These are phyloP conservation scores for Trichoderma sp. DNA, from an alignment of 2,329 filamentous ascomycete genomes.

Conservation along the genomic window DNA sequence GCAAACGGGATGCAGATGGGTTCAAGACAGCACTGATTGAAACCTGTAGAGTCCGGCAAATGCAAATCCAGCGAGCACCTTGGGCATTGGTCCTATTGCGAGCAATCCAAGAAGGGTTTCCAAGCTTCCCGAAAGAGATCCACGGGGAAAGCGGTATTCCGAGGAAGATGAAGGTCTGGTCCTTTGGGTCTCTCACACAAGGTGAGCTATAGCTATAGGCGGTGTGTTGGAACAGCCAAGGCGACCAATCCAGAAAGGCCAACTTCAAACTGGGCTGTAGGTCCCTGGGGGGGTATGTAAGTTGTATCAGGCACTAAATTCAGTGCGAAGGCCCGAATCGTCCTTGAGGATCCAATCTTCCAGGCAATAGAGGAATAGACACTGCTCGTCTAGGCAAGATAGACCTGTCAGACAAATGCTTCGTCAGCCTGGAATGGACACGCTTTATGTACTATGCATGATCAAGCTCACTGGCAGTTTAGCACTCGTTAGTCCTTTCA, in stretches of 20 bases:
- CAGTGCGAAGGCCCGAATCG: slow-evolving; percentile 20
- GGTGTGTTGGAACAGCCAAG: slow-evolving; percentile 18
- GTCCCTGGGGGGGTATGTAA: slow-evolving; percentile 14
- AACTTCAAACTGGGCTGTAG: slow-evolving; percentile 11
- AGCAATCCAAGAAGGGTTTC: slow-evolving; percentile 12
- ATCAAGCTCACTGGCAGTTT: slow-evolving; percentile 16
- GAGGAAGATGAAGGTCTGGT: slow-evolving; percentile 14
- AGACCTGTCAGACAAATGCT: slow-evolving; percentile 18
- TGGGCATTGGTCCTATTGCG: slow-evolving; percentile 20
- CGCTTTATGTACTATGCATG: slow-evolving; percentile 20
- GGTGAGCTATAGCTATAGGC: slow-evolving; percentile 18
- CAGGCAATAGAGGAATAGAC: slow-evolving; percentile 15
- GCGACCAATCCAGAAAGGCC: slow-evolving; percentile 20
- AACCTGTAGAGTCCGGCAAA: slow-evolving; percentile 17
- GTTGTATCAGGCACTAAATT: slow-evolving; percentile 21
- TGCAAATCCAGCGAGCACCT: slow-evolving; percentile 16
- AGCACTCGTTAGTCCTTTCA: not conserved
- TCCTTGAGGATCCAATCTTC: slow-evolving; percentile 18
- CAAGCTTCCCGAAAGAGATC: slow-evolving; percentile 9
- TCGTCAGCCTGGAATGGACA: slow-evolving; percentile 20
- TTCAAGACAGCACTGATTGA: slow-evolving; percentile 4
- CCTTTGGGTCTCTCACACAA: slow-evolving; percentile 14
- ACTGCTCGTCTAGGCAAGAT: slow-evolving; percentile 18
- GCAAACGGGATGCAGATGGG: not conserved
- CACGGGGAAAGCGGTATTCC: slow-evolving; percentile 15